Evolutionary conservation across 78 protist species (phyloP).

Genomic region (Dictyostelium capitatum): DNA sequence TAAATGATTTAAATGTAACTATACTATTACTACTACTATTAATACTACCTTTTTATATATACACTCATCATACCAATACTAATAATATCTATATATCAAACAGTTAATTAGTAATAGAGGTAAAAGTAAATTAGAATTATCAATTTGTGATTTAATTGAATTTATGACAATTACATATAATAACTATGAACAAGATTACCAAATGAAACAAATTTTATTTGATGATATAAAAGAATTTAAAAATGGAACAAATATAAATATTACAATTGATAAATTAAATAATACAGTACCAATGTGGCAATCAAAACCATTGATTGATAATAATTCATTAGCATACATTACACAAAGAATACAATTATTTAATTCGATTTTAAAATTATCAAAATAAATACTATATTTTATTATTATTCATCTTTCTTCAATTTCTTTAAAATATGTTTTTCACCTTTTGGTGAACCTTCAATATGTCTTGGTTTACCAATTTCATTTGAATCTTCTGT

Average conservation of each 20-base stretch:
- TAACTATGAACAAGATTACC: constrained; percentile 21
- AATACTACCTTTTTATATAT: too few species aligned
- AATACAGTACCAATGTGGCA: background rate
- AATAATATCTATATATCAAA: too few species aligned
- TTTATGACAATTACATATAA: constrained; percentile 17
- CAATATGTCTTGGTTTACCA: background rate
- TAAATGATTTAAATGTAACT: constrained; percentile 15
- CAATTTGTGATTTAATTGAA: constrained; percentile 15
- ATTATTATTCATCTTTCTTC: background rate
- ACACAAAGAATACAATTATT: constrained; percentile 19
- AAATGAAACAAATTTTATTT: constrained; percentile 21
- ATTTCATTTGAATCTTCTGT: background rate
- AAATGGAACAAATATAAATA: background rate
- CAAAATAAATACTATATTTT: background rate
- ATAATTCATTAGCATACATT: background rate
- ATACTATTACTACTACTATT: background rate
- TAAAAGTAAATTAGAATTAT: background rate
- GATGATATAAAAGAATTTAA: constrained; percentile 6
- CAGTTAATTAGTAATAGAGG: constrained; percentile 18
- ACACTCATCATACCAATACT: too few species aligned
- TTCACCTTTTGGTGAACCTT: constrained; percentile 16
- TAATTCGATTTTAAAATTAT: constrained; percentile 12
- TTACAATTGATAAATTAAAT: constrained; percentile 13
- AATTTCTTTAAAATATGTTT: constrained; percentile 4
- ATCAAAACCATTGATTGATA: background rate